Evolutionary conservation across 2,329 filamentous ascomycete species (phyloP).

Genomic region (Didymosphaeria variabile): DNA sequence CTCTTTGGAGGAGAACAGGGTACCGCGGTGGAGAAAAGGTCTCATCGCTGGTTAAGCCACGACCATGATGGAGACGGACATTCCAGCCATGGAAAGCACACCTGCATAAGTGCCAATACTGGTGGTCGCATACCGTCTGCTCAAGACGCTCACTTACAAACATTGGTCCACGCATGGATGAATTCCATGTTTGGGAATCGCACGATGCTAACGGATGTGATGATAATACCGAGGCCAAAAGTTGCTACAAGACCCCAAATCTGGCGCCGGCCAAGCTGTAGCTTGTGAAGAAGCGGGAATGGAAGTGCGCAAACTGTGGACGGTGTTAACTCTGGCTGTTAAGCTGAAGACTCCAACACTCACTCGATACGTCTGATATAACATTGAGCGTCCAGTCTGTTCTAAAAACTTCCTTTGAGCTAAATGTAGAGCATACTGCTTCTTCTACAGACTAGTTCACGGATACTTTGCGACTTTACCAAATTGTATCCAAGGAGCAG

Average conservation of each 20-base stretch:
- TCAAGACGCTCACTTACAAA: constrained; percentile 28
- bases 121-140: neutral
- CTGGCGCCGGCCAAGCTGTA: constrained; percentile 31
- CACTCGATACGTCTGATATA: constrained; percentile 19
- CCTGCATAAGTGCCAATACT: constrained; percentile 21
- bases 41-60: constrained; percentile 36
- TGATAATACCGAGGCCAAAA: constrained; percentile 33
- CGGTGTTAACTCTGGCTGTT: neutral
- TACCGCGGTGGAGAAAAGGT: constrained; percentile 30
- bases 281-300: constrained; percentile 31
- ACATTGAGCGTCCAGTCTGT: constrained; percentile 24
- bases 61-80: constrained; percentile 38
- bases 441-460: constrained; percentile 32
- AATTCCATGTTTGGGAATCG: constrained; percentile 33
- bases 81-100: constrained; percentile 38
- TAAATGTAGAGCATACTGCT: constrained; percentile 28
- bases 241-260: constrained; percentile 34
- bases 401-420: constrained; percentile 30
- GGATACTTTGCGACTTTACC: constrained; percentile 24
- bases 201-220: constrained; percentile 32
- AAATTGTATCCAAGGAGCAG: constrained; percentile 20
- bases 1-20: constrained; percentile 30
- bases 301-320: constrained; percentile 31
- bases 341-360: neutral
- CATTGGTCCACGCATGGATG: constrained; percentile 34